Evolutionary conservation across 345 rosid genomes (phyloP).

Genomic region (Stellera chamaejasme): DNA sequence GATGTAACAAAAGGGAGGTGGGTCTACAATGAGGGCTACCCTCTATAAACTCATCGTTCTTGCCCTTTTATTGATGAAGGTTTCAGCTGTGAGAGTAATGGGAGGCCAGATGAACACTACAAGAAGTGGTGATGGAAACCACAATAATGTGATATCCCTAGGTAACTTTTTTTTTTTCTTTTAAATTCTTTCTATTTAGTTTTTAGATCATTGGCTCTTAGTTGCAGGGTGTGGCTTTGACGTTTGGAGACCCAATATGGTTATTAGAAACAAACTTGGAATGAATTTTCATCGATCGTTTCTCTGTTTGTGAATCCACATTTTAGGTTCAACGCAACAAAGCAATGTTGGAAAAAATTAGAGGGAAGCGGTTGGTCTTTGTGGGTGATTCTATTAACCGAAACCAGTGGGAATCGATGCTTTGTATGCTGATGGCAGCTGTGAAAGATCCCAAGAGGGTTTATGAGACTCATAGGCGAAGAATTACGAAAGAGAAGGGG

Average conservation of each 20-base stretch:
- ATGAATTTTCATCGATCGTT: conserved; percentile 4
- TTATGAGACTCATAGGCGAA: conserved; percentile 71
- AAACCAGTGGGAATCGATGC: conserved; percentile 97
- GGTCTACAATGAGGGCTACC: conserved; percentile 69
- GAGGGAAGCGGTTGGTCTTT: conserved; percentile 88
- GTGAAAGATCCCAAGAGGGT: conserved; percentile 72
- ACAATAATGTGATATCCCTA: conserved; percentile 62
- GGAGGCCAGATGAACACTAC: conserved; percentile 58
- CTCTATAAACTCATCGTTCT: conserved; percentile 62
- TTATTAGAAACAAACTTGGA: neutral
- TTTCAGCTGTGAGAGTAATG: conserved; percentile 71
- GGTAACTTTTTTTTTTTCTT: conserved; percentile 28
- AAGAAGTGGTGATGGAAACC: conserved; percentile 90
- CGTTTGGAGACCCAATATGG: neutral
- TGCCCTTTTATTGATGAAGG: conserved; percentile 95
- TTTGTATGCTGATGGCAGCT: conserved; percentile 71
- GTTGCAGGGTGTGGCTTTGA: neutral
- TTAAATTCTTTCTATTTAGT: neutral
- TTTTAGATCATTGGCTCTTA: neutral
- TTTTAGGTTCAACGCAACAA: conserved; percentile 77
- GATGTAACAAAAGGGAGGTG: conserved; percentile 73
- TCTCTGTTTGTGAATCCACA: conserved; percentile 1
- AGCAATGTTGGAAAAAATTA: conserved; percentile 62
- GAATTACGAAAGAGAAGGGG: conserved; percentile 84
- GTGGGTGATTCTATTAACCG: conserved; percentile 96